Percentiles rank a stretch among this genome's conserved stretches.
Conservation (phyloP, 1,284 basidiomycete species). For the Boletellus deceptivus region DNA sequence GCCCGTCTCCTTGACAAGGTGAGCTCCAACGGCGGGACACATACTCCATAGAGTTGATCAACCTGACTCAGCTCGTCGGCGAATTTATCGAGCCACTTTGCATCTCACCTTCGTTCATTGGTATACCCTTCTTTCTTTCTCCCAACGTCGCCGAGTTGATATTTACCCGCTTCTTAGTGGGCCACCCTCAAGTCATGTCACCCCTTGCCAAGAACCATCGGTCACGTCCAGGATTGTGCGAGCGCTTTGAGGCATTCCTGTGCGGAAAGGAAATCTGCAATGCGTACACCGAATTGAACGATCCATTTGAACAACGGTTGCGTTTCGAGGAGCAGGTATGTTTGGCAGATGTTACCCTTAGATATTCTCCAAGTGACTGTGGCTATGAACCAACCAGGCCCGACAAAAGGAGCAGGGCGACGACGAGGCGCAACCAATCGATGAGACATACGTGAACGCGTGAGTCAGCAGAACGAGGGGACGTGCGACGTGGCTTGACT, state of each 20-base stretch:
- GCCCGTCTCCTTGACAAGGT: slow-evolving; percentile 96
- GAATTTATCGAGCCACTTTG: slow-evolving; percentile 98
- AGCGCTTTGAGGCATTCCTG: slow-evolving; percentile 98
- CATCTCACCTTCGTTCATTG: slow-evolving; percentile 95
- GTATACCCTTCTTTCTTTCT: slow-evolving; percentile 36
- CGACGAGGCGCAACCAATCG: slow-evolving; percentile 96
- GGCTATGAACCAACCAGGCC: slow-evolving; percentile 39
- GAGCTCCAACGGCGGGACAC: slow-evolving; percentile 9
- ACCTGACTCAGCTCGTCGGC: slow-evolving; percentile 74
- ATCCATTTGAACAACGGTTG: slow-evolving; percentile 94
- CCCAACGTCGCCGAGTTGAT: background rate
- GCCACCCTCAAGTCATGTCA: slow-evolving; percentile 99
- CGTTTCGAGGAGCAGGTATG: slow-evolving; percentile 92
- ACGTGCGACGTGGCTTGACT: background rate
- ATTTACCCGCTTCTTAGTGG: slow-evolving; percentile 51
- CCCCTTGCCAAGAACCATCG: slow-evolving; percentile 97
- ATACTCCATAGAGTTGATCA: slow-evolving; percentile 2
- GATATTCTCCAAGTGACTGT: background rate
- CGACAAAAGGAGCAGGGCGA: slow-evolving; percentile 96
- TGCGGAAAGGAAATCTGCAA: slow-evolving; percentile 99
- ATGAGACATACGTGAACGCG: slow-evolving; percentile 93
- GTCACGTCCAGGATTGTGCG: slow-evolving; percentile 90
- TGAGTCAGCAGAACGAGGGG: slow-evolving; percentile 42
- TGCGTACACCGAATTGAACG: slow-evolving; percentile 98
- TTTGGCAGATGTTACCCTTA: background rate